phyloP scores from a whole-genome alignment of 352 stramenopile genomes.

The Peronospora belbahrii region DNA sequence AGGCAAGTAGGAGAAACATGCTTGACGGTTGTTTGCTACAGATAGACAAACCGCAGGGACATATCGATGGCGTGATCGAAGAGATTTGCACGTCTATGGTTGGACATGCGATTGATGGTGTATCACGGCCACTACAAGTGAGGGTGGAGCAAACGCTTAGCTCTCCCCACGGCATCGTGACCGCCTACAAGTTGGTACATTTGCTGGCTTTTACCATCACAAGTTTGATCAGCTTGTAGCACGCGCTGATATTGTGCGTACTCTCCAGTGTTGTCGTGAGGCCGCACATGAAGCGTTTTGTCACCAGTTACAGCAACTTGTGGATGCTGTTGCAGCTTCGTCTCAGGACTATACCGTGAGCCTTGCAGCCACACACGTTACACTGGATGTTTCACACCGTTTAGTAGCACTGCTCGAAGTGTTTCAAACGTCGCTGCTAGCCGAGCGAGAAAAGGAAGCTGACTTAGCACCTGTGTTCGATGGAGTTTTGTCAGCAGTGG shows the following conservation, averaged over 20 bases:
- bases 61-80: background rate
- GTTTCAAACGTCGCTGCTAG: constrained; percentile 47
- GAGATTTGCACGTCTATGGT: constrained; percentile 42
- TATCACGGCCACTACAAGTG: constrained; percentile 51
- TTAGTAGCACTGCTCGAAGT: constrained; percentile 51
- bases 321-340: constrained; percentile 36
- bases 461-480: constrained; percentile 52
- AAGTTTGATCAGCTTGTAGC: constrained; percentile 47
- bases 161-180: constrained; percentile 43
- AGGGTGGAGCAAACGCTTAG: constrained; percentile 59
- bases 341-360: constrained; percentile 55
- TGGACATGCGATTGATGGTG: constrained; percentile 46
- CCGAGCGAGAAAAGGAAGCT: constrained; percentile 40
- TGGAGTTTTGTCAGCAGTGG: constrained; percentile 34
- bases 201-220: constrained; percentile 54
- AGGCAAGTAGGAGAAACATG: background rate
- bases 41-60: background rate
- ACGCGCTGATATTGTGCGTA: constrained; percentile 22
- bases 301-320: constrained; percentile 43
- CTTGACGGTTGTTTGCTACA: background rate
- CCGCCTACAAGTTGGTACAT: constrained; percentile 60
- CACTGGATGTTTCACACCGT: constrained; percentile 50
- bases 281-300: constrained; percentile 39
- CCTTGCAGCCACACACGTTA: constrained; percentile 45
- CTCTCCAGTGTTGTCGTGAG: constrained; percentile 36